These are phyloP conservation scores for Hypericum androsaemum DNA, from an alignment of 345 rosid species.

Conservation along the genomic window DNA sequence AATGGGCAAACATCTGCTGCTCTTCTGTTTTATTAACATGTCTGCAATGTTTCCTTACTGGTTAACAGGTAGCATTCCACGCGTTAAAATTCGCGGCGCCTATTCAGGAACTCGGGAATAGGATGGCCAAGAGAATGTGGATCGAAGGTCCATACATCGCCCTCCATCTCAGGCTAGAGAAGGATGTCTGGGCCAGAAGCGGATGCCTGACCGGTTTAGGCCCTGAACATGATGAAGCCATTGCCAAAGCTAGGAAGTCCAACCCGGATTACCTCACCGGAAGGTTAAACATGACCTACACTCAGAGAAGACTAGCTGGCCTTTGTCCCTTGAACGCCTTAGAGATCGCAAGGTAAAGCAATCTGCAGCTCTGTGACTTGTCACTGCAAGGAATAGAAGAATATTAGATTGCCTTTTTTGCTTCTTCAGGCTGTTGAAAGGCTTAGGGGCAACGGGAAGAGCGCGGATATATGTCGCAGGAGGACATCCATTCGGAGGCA, in stretches of 20 bases:
- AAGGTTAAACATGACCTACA: slow-evolving; percentile 37
- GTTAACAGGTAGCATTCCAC: slow-evolving; percentile 57
- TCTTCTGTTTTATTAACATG: no score
- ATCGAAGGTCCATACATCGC: slow-evolving; percentile 69
- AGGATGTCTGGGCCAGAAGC: slow-evolving; percentile 73
- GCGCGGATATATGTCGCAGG: slow-evolving; percentile 58
- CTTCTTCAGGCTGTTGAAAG: slow-evolving; percentile 46
- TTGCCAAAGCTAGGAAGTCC: slow-evolving; percentile 27
- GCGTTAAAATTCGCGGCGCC: slow-evolving; percentile 51
- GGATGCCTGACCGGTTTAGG: slow-evolving; percentile 72
- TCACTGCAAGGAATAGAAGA: no score
- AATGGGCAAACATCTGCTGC: no score
- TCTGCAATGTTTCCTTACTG: no score
- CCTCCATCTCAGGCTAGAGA: slow-evolving; percentile 61
- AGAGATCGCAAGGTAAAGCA: not conserved
- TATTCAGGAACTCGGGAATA: slow-evolving; percentile 51
- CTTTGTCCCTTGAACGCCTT: slow-evolving; percentile 4
- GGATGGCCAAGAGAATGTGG: slow-evolving; percentile 69
- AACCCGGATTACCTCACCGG: slow-evolving; percentile 48
- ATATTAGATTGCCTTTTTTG: slow-evolving; percentile 1
- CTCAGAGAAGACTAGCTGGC: slow-evolving; percentile 11
- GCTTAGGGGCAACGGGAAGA: slow-evolving; percentile 48
- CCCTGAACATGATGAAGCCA: slow-evolving; percentile 32
- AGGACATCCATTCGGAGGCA: slow-evolving; percentile 67
- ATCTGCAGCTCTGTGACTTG: no score